Evolutionary conservation across 2,329 filamentous ascomycete species (phyloP).

Genomic region (Fusarium udum): DNA sequence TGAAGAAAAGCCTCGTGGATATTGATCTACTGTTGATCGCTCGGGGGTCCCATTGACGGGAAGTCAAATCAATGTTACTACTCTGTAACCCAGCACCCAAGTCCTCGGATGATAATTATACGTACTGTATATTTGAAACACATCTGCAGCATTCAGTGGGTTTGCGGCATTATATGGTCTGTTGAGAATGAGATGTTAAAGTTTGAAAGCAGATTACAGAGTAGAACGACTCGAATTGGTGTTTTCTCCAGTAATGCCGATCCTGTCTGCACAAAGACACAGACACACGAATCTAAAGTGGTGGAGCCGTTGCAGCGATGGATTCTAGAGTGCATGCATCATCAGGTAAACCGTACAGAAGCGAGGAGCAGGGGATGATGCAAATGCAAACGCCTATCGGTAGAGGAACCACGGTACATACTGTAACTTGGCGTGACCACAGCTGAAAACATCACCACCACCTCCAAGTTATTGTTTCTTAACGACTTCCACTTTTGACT

Average conservation of each 20-base stretch:
- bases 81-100: conserved; percentile 1
- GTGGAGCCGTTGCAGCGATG: not conserved
- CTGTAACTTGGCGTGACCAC: not conserved
- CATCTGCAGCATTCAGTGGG: not conserved
- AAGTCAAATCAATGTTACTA: conserved; percentile 10
- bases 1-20: conserved; percentile 4
- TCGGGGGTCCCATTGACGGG: not conserved
- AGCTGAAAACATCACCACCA: conserved; percentile 12
- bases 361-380: conserved; percentile 15
- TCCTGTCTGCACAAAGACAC: not conserved
- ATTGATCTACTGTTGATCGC: conserved; percentile 6
- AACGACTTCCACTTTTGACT: conserved; percentile 1
- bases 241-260: not conserved
- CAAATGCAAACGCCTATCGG: not conserved
- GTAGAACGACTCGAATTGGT: not conserved
- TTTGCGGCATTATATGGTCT: not conserved
- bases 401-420: not conserved
- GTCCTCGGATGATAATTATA: not conserved
- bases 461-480: conserved; percentile 3
- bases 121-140: conserved; percentile 25
- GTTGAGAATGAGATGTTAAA: not conserved
- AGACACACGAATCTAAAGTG: not conserved
- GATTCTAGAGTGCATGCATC: conserved; percentile 26
- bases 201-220: conserved; percentile 4
- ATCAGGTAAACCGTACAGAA: conserved; percentile 20